phyloP scores from a whole-genome alignment of 129 eudicot genomes.

The Escallonia herrerae region DNA sequence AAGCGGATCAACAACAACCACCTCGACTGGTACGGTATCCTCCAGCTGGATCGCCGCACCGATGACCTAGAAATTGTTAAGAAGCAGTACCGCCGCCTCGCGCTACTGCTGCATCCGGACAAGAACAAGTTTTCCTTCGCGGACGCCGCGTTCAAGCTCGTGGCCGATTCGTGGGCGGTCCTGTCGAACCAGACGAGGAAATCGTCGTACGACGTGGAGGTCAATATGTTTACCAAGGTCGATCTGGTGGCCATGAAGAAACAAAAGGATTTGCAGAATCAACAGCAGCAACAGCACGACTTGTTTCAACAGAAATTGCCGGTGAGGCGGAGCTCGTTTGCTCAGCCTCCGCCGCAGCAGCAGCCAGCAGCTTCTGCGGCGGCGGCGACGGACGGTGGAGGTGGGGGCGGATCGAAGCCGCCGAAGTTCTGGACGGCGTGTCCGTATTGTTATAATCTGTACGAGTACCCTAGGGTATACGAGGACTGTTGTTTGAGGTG shows the following conservation, averaged over 20 bases:
- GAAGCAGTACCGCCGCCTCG: constrained; percentile 71
- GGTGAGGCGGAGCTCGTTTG: constrained; percentile 19
- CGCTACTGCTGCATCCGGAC: constrained; percentile 84
- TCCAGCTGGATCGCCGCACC: constrained; percentile 46
- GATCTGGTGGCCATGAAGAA: constrained; percentile 33
- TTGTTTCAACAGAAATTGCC: constrained; percentile 37
- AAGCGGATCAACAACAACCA: constrained; percentile 43
- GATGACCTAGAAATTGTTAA: constrained; percentile 50
- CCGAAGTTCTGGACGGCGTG: constrained; percentile 71
- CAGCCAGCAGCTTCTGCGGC: no score
- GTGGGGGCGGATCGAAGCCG: neutral
- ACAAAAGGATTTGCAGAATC: constrained; percentile 11
- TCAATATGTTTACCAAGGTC: constrained; percentile 30
- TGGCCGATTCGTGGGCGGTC: constrained; percentile 70
- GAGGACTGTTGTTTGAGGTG: constrained; percentile 63
- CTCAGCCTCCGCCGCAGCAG: constrained; percentile 3
- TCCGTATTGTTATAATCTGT: constrained; percentile 74
- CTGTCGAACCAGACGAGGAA: constrained; percentile 45
- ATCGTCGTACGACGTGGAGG: constrained; percentile 41
- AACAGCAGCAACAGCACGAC: constrained; percentile 12
- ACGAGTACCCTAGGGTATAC: constrained; percentile 57
- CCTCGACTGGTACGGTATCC: constrained; percentile 67
- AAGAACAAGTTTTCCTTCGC: constrained; percentile 61
- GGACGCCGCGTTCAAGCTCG: constrained; percentile 70
- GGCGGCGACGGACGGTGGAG: neutral